Percentiles rank a stretch among this genome's conserved stretches.
These are phyloP conservation scores for Hortaea sp. DNA, from an alignment of 2,329 filamentous ascomycete genomes.

Conservation along the genomic window DNA sequence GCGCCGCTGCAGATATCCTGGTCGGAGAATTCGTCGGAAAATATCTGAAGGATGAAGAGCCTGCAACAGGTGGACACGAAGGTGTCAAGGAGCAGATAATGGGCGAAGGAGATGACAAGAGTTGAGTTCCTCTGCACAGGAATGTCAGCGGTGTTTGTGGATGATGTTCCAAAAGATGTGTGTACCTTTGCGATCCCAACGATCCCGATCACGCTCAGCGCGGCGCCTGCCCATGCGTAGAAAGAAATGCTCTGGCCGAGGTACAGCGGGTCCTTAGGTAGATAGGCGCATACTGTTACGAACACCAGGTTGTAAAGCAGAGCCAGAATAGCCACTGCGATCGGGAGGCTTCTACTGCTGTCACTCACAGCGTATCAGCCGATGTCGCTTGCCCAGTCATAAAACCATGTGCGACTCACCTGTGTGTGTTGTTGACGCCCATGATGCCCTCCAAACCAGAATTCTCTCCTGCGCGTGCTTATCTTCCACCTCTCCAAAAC, in stretches of 20 bases:
- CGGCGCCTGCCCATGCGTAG: slow-evolving; percentile 19
- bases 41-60: slow-evolving; percentile 14
- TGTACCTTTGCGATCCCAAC: slow-evolving; percentile 15
- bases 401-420: no score
- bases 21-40: slow-evolving; percentile 15
- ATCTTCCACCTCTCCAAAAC: no score
- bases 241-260: slow-evolving; percentile 14
- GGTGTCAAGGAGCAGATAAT: slow-evolving; percentile 19
- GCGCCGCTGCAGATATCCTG: slow-evolving; percentile 13
- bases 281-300: slow-evolving; percentile 15
- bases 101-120: slow-evolving; percentile 14
- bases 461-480: no score
- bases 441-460: no score
- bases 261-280: slow-evolving; percentile 20
- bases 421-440: no score
- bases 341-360: slow-evolving; percentile 8
- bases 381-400: background rate
- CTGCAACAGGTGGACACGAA: slow-evolving; percentile 15
- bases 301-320: slow-evolving; percentile 16
- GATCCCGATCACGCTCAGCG: slow-evolving; percentile 15
- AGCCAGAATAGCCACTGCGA: slow-evolving; percentile 14
- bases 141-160: background rate
- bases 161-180: background rate
- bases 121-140: slow-evolving; percentile 10
- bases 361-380: background rate